A percentile compares a stretch with the other conserved stretches of the same genome.
Conservation (phyloP, 1,284 basidiomycete genomes). For the Leccinum proliferum region DNA sequence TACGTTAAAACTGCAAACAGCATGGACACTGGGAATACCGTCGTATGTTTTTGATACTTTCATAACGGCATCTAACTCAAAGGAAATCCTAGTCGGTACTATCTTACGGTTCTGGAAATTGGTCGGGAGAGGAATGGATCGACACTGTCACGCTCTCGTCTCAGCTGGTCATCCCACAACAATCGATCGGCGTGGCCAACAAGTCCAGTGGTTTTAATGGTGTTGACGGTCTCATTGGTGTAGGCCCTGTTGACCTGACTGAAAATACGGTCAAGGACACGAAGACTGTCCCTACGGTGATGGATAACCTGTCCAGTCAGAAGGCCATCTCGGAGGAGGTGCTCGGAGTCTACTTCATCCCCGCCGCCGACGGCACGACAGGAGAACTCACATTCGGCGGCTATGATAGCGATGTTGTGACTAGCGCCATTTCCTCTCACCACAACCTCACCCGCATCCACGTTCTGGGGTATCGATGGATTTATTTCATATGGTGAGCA, state of each 20-base stretch:
- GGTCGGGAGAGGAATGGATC: constrained; percentile 46
- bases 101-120: constrained; percentile 47
- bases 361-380: too few species aligned
- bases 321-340: too few species aligned
- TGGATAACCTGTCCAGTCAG: constrained; percentile 28
- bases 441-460: too few species aligned
- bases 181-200: constrained; percentile 51
- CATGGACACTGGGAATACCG: constrained; percentile 36
- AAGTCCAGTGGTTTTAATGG: constrained; percentile 36
- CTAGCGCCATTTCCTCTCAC: too few species aligned
- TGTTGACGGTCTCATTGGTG: constrained; percentile 53
- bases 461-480: too few species aligned
- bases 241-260: constrained; percentile 52
- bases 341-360: too few species aligned
- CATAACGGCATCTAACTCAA: neutral
- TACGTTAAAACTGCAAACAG: constrained; percentile 40
- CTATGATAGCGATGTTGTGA: too few species aligned
- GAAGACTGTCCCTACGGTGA: constrained; percentile 35
- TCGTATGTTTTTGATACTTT: constrained; percentile 24
- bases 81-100: constrained; percentile 25
- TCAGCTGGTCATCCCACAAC: constrained; percentile 40
- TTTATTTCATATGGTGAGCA: too few species aligned
- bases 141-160: constrained; percentile 43
- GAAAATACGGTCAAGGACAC: constrained; percentile 27
- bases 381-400: too few species aligned